Conservation (phyloP, 75 land plant genomes). For the Cupressus sempervirens region DNA sequence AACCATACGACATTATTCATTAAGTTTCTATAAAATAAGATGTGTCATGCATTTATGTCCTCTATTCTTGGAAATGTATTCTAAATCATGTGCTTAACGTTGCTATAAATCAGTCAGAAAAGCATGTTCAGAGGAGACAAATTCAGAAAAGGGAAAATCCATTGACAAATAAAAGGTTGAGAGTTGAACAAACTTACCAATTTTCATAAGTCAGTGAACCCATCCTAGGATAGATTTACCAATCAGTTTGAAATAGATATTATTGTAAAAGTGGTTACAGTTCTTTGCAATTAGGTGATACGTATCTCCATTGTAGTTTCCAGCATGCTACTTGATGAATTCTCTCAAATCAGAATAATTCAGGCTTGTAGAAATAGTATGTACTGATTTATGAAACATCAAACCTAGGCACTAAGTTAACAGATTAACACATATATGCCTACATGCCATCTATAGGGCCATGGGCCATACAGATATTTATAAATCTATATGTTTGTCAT, state of each 20-base stretch:
- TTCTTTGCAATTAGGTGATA: constrained; percentile 90
- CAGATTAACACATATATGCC: constrained; percentile 9
- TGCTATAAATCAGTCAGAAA: background rate
- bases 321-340: constrained; percentile 71
- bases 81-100: background rate
- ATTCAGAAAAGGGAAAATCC: background rate
- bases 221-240: constrained; percentile 73
- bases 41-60: background rate
- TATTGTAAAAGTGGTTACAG: constrained; percentile 92
- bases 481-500: background rate
- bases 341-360: constrained; percentile 62
- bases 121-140: background rate
- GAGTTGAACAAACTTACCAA: constrained; percentile 51
- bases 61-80: background rate
- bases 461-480: background rate
- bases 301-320: constrained; percentile 75
- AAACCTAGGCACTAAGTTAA: constrained; percentile 89
- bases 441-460: too few relatives aligned
- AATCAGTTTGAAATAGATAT: constrained; percentile 62
- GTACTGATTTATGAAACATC: constrained; percentile 62
- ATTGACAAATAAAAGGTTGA: too few relatives aligned
- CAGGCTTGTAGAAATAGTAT: constrained; percentile 55
- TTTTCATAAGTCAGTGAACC: constrained; percentile 86
- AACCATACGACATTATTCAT: too few relatives aligned
- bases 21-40: background rate